Evolutionary conservation across 1,139 yeast species (phyloP).

Genomic region (Suhomyces bribrorum): DNA sequence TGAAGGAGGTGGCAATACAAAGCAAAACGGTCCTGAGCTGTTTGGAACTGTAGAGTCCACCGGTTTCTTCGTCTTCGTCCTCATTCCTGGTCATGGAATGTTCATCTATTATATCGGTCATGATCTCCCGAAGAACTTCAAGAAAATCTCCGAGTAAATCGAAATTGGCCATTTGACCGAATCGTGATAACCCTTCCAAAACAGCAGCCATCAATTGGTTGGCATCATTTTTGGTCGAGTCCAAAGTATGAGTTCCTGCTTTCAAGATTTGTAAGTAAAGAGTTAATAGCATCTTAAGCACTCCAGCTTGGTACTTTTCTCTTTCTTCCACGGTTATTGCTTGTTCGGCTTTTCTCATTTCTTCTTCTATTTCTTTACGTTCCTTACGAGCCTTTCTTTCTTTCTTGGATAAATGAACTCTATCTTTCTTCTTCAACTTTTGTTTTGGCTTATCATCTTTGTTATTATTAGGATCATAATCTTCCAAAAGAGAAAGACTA

Average conservation of each 20-base stretch:
- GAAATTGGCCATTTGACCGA: constrained; percentile 89
- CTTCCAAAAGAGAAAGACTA: constrained; percentile 72
- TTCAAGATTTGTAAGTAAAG: constrained; percentile 78
- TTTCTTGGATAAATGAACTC: constrained; percentile 85
- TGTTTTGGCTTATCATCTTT: constrained; percentile 41
- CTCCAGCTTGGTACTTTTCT: constrained; percentile 81
- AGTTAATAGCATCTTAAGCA: constrained; percentile 68
- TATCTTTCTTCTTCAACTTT: constrained; percentile 76
- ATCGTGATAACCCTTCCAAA: constrained; percentile 85
- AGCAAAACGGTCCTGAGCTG: constrained; percentile 71
- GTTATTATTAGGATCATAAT: constrained; percentile 68
- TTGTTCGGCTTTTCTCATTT: constrained; percentile 82
- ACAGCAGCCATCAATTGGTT: constrained; percentile 72
- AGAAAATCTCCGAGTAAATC: constrained; percentile 90
- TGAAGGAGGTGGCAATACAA: constrained; percentile 86
- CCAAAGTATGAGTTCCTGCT: constrained; percentile 34
- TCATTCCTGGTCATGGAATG: constrained; percentile 28
- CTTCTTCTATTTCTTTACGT: constrained; percentile 82
- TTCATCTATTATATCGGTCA: constrained; percentile 46
- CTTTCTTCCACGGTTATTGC: constrained; percentile 86
- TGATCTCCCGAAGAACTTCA: constrained; percentile 81
- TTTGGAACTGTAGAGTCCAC: constrained; percentile 34
- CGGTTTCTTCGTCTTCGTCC: constrained; percentile 26
- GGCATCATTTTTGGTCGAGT: constrained; percentile 48
- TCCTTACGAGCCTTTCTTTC: constrained; percentile 87